Conservation (phyloP, 2,329 filamentous ascomycete species). For the Ustulina deusta region DNA sequence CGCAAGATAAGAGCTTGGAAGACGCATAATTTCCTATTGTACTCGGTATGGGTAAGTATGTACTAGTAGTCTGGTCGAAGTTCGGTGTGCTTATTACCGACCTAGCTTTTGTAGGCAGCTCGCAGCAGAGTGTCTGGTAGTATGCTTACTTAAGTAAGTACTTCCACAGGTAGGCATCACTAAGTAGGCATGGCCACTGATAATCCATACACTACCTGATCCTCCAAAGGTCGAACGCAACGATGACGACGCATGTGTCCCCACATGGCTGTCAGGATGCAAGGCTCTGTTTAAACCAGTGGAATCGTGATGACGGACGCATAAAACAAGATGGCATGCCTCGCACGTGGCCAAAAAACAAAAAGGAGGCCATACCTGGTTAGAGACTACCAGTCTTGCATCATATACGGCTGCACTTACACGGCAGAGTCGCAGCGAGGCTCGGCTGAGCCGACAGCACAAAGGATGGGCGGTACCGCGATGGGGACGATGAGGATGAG, state of each 20-base stretch:
- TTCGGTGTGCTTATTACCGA: too few relatives aligned
- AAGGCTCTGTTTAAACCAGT: too few relatives aligned
- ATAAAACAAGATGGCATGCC: conserved; percentile 17
- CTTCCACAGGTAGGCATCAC: too few relatives aligned
- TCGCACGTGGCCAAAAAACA: conserved; percentile 29
- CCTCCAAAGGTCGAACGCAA: not conserved
- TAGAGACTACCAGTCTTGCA: conserved; percentile 15
- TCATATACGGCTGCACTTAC: not conserved
- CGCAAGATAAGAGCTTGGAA: conserved; percentile 33
- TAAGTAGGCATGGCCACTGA: not conserved
- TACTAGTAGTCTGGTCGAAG: too few relatives aligned
- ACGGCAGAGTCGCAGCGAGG: not conserved
- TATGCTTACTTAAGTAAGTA: too few relatives aligned
- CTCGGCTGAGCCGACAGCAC: conserved; percentile 26
- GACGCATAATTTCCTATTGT: too few relatives aligned
- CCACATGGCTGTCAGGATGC: too few relatives aligned
- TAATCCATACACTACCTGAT: not conserved
- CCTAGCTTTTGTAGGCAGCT: too few relatives aligned
- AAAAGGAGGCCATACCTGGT: not conserved
- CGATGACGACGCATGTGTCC: conserved; percentile 8
- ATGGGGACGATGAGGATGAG: not conserved
- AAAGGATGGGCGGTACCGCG: not conserved
- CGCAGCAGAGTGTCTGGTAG: too few relatives aligned
- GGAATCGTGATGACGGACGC: conserved; percentile 11
- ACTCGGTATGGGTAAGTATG: too few relatives aligned